Evolutionary conservation across 257 asterid genomes (phyloP).

Genomic region (Perilla frutescens): DNA sequence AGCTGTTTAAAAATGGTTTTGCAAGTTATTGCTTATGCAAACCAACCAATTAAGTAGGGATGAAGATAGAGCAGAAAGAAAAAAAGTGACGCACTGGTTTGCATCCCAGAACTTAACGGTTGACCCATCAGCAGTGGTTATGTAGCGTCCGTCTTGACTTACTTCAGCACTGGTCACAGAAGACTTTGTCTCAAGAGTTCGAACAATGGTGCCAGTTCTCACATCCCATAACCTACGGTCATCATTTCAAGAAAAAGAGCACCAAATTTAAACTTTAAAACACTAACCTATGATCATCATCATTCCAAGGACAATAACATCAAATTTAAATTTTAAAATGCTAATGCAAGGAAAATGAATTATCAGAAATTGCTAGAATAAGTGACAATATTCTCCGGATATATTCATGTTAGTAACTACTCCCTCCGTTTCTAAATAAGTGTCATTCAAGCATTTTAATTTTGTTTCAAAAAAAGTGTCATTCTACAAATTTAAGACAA

Average conservation of each 20-base stretch:
- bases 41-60: constrained; percentile 9
- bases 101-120: constrained; percentile 97
- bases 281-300: constrained; percentile 52
- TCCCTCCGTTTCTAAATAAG: too few relatives aligned
- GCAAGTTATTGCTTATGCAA: neutral
- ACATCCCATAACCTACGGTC: constrained; percentile 89
- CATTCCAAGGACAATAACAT: too few relatives aligned
- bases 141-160: constrained; percentile 93
- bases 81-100: constrained; percentile 66
- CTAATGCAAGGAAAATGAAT: neutral
- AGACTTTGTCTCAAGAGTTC: constrained; percentile 85
- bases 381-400: neutral
- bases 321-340: neutral
- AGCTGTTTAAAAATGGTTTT: constrained; percentile 49
- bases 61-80: constrained; percentile 6
- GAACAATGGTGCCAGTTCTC: constrained; percentile 84
- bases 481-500: neutral
- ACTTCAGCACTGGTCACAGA: constrained; percentile 96
- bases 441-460: too few relatives aligned
- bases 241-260: constrained; percentile 12
- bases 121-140: constrained; percentile 92
- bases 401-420: too few relatives aligned
- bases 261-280: neutral
- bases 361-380: neutral
- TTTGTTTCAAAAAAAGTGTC: too few relatives aligned